phyloP scores from a whole-genome alignment of 73 alveolate species.

The Tetrahymena elliotti region DNA sequence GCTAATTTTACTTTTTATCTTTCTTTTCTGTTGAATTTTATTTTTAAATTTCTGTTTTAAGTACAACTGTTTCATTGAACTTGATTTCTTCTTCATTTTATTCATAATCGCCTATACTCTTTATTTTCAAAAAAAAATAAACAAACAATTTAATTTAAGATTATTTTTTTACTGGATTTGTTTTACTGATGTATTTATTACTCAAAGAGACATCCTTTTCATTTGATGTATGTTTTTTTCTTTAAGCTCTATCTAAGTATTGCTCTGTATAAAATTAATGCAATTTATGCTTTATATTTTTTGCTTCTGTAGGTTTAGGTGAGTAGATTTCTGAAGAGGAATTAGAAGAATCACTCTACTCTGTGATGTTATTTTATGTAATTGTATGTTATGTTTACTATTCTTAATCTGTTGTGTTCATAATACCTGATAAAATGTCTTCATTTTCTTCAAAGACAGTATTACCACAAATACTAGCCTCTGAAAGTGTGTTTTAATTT shows the following conservation, averaged over 20 bases:
- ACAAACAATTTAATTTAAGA: too few species aligned
- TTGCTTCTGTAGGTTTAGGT: neutral
- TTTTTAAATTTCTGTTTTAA: neutral
- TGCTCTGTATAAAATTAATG: neutral
- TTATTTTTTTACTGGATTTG: neutral
- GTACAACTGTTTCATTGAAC: neutral
- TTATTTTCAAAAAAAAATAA: too few species aligned
- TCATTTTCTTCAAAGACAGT: neutral
- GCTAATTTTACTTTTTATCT: neutral
- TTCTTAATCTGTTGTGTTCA: neutral
- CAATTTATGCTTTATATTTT: neutral
- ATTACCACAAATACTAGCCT: neutral
- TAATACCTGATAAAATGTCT: neutral
- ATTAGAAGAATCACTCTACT: neutral
- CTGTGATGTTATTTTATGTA: neutral
- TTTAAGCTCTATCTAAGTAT: neutral
- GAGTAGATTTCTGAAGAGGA: neutral
- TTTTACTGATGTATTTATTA: neutral
- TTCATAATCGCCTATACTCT: neutral
- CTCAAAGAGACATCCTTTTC: neutral
- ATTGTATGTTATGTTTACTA: neutral
- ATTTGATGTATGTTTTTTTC: neutral
- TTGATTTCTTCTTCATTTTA: neutral
- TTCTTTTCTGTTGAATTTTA: neutral
- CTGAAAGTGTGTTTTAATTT: neutral